These are phyloP conservation scores for Arachnomyces sp. DNA, from an alignment of 2,329 filamentous ascomycete species.

Conservation along the genomic window DNA sequence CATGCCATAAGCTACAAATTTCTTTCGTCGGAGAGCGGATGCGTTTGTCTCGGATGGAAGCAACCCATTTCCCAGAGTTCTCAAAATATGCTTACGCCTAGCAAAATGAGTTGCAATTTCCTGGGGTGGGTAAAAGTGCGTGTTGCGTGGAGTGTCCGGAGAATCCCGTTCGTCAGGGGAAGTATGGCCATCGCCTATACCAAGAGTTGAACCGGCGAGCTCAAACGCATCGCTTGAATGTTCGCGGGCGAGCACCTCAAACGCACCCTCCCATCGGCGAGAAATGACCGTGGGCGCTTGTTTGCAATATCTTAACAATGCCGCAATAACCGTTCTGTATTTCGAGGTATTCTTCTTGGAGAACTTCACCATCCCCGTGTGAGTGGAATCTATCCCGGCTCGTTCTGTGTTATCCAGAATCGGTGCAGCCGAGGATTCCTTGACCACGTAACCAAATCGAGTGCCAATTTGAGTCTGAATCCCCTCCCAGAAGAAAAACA, in stretches of 20 bases:
- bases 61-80: slow-evolving; percentile 9
- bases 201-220: too few species aligned
- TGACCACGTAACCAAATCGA: slow-evolving; percentile 19
- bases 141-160: slow-evolving; percentile 9
- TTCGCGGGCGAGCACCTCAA: too few species aligned
- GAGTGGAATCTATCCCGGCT: slow-evolving; percentile 22
- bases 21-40: slow-evolving; percentile 15
- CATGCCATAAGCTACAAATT: slow-evolving; percentile 29
- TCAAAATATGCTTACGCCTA: slow-evolving; percentile 9
- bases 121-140: slow-evolving; percentile 17
- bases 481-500: slow-evolving; percentile 32
- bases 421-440: slow-evolving; percentile 17
- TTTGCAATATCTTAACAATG: background rate
- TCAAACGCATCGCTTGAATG: too few species aligned
- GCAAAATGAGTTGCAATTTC: slow-evolving; percentile 14
- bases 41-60: slow-evolving; percentile 2
- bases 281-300: background rate
- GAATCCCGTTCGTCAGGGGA: too few species aligned
- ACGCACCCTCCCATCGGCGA: background rate
- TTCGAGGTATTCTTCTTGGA: background rate
- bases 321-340: slow-evolving; percentile 1
- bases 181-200: too few species aligned
- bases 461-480: slow-evolving; percentile 22
- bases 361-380: slow-evolving; percentile 1
- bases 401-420: slow-evolving; percentile 20